Base-by-base conservation (phyloP, 2,329 filamentous ascomycete genomes). In the Fusarium sp. region DNA sequence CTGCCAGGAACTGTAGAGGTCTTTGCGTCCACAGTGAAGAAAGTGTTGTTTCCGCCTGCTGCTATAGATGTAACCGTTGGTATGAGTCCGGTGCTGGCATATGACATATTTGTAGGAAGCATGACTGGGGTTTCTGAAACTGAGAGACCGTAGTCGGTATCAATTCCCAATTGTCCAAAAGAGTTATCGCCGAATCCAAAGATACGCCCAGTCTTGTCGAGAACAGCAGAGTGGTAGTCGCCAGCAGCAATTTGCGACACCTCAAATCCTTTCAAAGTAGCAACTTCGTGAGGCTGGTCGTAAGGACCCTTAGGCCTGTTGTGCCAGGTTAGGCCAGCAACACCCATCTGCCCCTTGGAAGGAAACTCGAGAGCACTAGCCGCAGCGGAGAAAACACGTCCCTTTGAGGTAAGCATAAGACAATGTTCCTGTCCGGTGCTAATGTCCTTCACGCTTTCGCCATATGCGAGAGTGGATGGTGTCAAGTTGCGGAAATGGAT, bases 161-260 rank as follows among this genome's bases (percentile, higher is more conserved):
- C 89, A 74, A 95, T 90, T n/a, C 95, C 95, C 6, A 98, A 86
- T 80, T 98, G 96, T n/a, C 96, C 96, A 45, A 89, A 88, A 0
- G 90, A 90, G 81, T 98, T 98, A 79, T 98, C 95, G 40, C 96
- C 96, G 81, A 97, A 98, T 9, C 90, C 86, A 79, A 96, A 97
- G 18, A 96, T 87, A 18, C 90, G 88, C 18, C 95, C 95, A 55
- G 91, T 85, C 64, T 88, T 88, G 77, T 95, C 93, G 18, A 94
- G 85, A 1, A 90, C 92, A 3, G 97, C 82, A 6, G 94, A 97
- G 81, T 99, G 96, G 72, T 91, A 90, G 77, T 97, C 94, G 25
- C 96, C 96, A 3, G 93, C 84, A 2, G 95, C 95, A 62, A 98
- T 91, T 71, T 92, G 87, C 8, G 84, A 81, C 47, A 96, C 89